Percentiles rank a stretch among this genome's conserved stretches.
Conservation (phyloP, 2,329 filamentous ascomycete genomes). For the Rutstroemia sp. region DNA sequence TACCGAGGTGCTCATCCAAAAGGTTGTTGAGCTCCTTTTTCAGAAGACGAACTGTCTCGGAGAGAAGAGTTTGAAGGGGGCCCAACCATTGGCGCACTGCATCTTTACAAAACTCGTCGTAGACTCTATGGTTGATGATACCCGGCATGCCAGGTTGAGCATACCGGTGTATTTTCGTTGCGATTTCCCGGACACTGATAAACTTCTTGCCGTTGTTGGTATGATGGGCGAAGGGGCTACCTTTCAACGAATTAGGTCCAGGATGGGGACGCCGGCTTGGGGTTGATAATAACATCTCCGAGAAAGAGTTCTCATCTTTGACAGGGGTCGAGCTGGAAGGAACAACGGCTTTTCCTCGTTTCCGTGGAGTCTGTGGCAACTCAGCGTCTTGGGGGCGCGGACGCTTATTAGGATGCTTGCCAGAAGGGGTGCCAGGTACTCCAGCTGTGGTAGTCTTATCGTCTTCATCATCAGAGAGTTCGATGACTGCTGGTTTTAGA, state of each 20-base stretch:
- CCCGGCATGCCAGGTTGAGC: conserved; percentile 52
- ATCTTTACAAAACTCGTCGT: conserved; percentile 49
- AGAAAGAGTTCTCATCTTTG: conserved; percentile 28
- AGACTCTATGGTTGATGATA: conserved; percentile 51
- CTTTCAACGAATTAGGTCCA: neutral
- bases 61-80: conserved; percentile 40
- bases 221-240: conserved; percentile 1
- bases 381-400: no score
- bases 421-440: no score
- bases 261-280: conserved; percentile 16
- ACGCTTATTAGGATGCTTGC: no score
- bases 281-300: conserved; percentile 22
- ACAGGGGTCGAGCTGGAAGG: no score
- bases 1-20: conserved; percentile 5
- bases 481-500: no score
- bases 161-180: conserved; percentile 46
- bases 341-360: no score
- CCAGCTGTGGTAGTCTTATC: no score
- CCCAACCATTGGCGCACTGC: conserved; percentile 51
- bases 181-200: conserved; percentile 35
- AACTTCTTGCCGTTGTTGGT: conserved; percentile 1
- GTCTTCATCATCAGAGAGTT: no score
- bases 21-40: conserved; percentile 27
- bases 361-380: conserved; percentile 13
- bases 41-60: conserved; percentile 42